Evolutionary conservation across 2,329 filamentous ascomycete species (phyloP), one percentile per base, ranked within the genome.

Genomic region (Aplosporella prunicola): DNA sequence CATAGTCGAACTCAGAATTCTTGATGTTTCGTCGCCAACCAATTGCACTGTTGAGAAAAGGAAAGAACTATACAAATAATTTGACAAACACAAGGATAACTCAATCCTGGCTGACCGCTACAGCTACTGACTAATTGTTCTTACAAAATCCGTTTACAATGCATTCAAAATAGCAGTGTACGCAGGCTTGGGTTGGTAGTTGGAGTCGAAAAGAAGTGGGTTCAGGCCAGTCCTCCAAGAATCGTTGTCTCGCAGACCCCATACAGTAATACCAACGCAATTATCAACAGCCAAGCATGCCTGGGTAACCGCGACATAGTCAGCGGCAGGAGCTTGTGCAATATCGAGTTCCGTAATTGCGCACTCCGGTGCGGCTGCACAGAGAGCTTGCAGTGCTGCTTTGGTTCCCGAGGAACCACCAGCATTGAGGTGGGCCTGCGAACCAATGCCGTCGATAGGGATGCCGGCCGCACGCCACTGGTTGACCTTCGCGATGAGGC

Each of bases 331-430:
- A 6, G 73, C 75, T 14, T 63, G 62, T 34, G 69, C 68, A 49
- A 85, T 82, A 50, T 85, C 80, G 15, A 82, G 66, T 60, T 82
- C 78, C 2, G 78, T 82, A 32, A 81, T 66, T 5, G 78, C 77
- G 20, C 79, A 68, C 50, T 82, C 76, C 13, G 64, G 55, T 10
- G 66, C 69, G 5, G 68, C 61, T 9, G 52, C 57, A 20, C 71
- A 74, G 13, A 80, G 65, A 0, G 62, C 60, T 48, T 68, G 61
- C 41, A 81, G 61, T 14, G 74, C 71, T 9, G 49, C 63, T 7
- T 66, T 63, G 5, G 65, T 60, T 17, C 60, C 64, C 30, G 51
- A 58, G 39, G 69, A 68, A 13, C 58, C 55, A 39, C 66, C 68
- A 15, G 59, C 56, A 20, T 53, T 52, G 16, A 79, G 57, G 52